Conservation (phyloP, 164 flowering plant genomes). For the Chloranthus sessilifolius region DNA sequence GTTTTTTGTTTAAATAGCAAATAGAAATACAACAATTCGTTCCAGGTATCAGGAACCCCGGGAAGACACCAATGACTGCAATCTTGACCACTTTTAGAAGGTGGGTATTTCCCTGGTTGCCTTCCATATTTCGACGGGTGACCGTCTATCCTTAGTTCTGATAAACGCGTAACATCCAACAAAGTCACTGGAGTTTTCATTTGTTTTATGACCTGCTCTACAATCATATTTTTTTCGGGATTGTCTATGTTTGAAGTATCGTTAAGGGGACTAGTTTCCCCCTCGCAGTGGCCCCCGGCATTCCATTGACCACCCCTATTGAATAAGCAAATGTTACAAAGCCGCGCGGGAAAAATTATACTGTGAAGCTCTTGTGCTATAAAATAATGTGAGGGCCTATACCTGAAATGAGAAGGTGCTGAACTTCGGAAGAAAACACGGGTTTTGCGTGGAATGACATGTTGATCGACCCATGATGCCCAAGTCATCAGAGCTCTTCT, state of each 20-base stretch:
- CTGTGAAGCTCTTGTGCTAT: background rate
- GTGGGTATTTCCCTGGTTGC: constrained; percentile 24
- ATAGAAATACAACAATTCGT: constrained; percentile 69
- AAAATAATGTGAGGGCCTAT: background rate
- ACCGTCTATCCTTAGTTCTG: constrained; percentile 79
- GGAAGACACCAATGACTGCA: constrained; percentile 99
- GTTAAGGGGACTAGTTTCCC: constrained; percentile 58
- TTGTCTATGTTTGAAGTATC: constrained; percentile 21
- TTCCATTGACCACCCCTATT: constrained; percentile 90
- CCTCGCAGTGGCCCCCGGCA: constrained; percentile 80
- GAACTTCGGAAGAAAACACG: constrained; percentile 81
- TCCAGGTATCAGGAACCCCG: constrained; percentile 96
- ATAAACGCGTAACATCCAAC: constrained; percentile 63
- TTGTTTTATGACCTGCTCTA: constrained; percentile 54
- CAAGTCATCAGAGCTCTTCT: constrained; percentile 74
- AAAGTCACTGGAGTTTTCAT: constrained; percentile 76
- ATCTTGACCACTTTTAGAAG: constrained; percentile 47
- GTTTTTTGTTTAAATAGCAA: constrained; percentile 28
- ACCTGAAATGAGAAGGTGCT: constrained; percentile 94
- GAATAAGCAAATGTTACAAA: constrained; percentile 6
- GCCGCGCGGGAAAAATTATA: too few species aligned
- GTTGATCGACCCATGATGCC: constrained; percentile 87
- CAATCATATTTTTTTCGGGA: constrained; percentile 56
- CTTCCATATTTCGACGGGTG: constrained; percentile 86
- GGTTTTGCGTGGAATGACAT: constrained; percentile 56